Percentiles rank a stretch among this genome's conserved stretches.
Conservation (phyloP, 768 basidiomycete species). For the Butyriboletus loyo region DNA sequence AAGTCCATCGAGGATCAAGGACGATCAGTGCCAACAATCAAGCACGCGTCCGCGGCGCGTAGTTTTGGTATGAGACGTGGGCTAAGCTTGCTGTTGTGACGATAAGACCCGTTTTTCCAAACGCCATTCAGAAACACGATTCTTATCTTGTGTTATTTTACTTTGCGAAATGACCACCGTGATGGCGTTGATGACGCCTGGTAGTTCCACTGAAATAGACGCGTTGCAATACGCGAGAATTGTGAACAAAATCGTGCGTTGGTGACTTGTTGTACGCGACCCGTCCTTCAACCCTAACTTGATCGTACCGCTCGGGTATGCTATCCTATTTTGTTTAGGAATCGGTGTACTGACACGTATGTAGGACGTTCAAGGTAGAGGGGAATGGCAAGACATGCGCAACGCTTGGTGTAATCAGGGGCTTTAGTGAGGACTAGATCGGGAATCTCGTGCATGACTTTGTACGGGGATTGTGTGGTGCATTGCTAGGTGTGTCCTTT, state of each 20-base stretch:
- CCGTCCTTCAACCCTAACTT: not conserved
- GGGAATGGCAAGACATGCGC: not conserved
- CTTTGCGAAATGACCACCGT: not conserved
- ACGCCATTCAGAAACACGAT: not conserved
- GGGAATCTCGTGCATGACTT: constrained; percentile 10
- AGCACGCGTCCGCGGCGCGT: not conserved
- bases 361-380: not conserved
- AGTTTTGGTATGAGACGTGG: not conserved
- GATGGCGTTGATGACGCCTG: not conserved
- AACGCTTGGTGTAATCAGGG: not conserved
- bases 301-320: not conserved
- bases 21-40: not conserved
- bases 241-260: not conserved
- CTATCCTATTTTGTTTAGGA: rapidly evolving
- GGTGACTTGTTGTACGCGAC: not conserved
- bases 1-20: no score
- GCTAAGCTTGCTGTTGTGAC: not conserved
- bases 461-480: constrained; percentile 14
- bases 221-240: not conserved
- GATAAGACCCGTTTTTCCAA: not conserved
- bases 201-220: not conserved
- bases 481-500: constrained; percentile 7
- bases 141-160: not conserved
- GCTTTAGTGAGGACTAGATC: not conserved
- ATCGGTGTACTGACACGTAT: not conserved